Percentiles rank a stretch among this genome's conserved stretches.
These are phyloP conservation scores for Aspergillus alliaceus DNA, from an alignment of 2,329 filamentous ascomycete species.

Conservation along the genomic window DNA sequence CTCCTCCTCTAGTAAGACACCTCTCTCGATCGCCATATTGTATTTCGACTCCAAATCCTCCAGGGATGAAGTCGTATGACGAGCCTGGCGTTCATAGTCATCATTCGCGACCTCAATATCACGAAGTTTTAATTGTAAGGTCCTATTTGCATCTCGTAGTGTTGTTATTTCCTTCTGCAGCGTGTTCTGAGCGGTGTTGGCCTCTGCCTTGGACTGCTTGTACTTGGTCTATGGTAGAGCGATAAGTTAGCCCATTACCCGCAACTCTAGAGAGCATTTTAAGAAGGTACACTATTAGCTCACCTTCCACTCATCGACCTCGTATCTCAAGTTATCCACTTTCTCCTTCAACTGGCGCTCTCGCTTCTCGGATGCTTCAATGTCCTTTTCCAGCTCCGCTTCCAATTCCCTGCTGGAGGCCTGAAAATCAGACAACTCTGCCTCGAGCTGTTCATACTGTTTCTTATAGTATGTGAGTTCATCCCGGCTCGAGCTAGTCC, in stretches of 20 bases:
- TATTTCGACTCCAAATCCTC: conserved; percentile 98
- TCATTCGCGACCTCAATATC: conserved; percentile 98
- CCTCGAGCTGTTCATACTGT: conserved; percentile 90
- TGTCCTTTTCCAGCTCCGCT: conserved; percentile 90
- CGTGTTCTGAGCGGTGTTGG: conserved; percentile 76
- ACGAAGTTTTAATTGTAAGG: conserved; percentile 77
- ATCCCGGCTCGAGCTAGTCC: conserved; percentile 58
- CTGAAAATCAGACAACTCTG: conserved; percentile 90
- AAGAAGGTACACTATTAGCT: conserved; percentile 12
- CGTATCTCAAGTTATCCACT: conserved; percentile 78
- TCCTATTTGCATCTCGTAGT: conserved; percentile 79
- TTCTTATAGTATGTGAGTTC: conserved; percentile 92
- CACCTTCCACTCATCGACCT: conserved; percentile 99
- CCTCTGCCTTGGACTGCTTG: conserved; percentile 89
- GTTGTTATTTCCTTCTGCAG: conserved; percentile 96
- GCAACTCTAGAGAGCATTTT: background rate
- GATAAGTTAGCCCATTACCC: conserved; percentile 6
- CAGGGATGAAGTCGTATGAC: conserved; percentile 91
- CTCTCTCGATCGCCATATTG: conserved; percentile 88
- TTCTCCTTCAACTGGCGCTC: conserved; percentile 84
- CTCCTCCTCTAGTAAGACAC: conserved; percentile 92
- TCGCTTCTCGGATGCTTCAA: conserved; percentile 91
- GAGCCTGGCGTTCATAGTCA: conserved; percentile 93
- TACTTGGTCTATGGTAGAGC: conserved; percentile 73
- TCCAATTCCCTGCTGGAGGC: conserved; percentile 92